Evolutionary conservation across 2,329 filamentous ascomycete genomes (phyloP), one percentile per base, ranked within the genome.

Genomic region (Botrytis tulipae): DNA sequence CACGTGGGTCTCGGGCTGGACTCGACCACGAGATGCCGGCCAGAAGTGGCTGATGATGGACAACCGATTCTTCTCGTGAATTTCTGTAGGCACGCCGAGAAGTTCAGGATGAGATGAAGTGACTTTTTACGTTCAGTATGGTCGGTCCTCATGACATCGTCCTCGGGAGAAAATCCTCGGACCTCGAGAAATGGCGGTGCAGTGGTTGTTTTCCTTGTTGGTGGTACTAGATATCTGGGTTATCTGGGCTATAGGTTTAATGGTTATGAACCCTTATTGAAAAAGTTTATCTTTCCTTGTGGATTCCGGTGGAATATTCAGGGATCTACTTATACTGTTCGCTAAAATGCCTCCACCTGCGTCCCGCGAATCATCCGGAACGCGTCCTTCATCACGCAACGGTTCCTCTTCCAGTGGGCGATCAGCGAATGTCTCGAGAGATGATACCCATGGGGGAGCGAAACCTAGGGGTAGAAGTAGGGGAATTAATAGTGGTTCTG

Each of bases 291-390:
- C 1, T 5, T 22, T 54, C 20, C 32, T 37, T 18, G 14, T 10
- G 1, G 4, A 0, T 20, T 67, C 32, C 22, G 6, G 32, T 22
- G 4, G 1, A 32, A 16, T 29, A 12, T 40, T 14, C 5, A 0
- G 6, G 35, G 20, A 14, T n/a, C 1, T 12, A 3, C 4, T 40
- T 20, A 29, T 12, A 29, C 20, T 20, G 9, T n/a, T 29, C 4
- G 8, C 65, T 29, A 22, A 22, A 35, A 67, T 67, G 25, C 14
- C 46, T 7, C 5, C 12, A 54, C 48, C 6, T 3, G 4, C 10
- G 48, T 51, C 48, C 48, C 2, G 48, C 12, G 0, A 25, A 14
- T n/a, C 25, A 51, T n/a, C 4, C 25, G n/a, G 12, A 14, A 14
- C 46, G 10, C 9, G 1, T 2, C 10, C 25, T 37, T 1, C 37